Conservation (phyloP, 129 eudicot genomes). For the Solidago caesia region DNA sequence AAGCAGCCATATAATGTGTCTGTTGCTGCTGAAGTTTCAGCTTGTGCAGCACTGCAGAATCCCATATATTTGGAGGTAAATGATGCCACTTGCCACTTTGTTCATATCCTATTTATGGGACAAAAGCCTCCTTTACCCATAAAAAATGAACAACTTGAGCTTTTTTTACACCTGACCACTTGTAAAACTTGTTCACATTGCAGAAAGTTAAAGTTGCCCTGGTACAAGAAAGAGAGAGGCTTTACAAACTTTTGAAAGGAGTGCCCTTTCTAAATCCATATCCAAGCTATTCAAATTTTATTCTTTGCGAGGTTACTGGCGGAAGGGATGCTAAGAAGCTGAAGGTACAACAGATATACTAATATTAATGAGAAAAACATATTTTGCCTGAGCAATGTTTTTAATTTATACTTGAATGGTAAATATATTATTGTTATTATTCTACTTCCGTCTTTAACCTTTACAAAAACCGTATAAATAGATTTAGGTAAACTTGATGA, state of each 20-base stretch:
- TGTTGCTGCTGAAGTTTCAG: conserved; percentile 98
- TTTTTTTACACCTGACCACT: neutral
- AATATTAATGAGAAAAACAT: too few relatives aligned
- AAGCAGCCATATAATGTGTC: conserved; percentile 99
- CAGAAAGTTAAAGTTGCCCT: conserved; percentile 90
- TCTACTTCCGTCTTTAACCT: too few relatives aligned
- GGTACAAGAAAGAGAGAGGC: conserved; percentile 90
- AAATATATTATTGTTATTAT: too few relatives aligned
- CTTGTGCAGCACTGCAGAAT: conserved; percentile 91
- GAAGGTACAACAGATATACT: conserved; percentile 49
- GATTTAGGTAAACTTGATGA: too few relatives aligned
- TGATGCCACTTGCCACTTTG: neutral
- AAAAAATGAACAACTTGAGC: neutral
- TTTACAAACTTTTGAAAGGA: conserved; percentile 67
- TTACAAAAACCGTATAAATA: too few relatives aligned
- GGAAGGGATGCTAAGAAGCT: conserved; percentile 97
- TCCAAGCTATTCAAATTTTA: conserved; percentile 95
- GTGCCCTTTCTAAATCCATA: conserved; percentile 90
- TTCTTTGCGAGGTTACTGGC: conserved; percentile 83
- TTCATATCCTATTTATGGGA: too few relatives aligned
- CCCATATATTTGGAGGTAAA: conserved; percentile 86
- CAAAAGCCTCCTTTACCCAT: too few relatives aligned
- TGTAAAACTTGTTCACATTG: neutral
- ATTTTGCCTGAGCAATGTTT: too few relatives aligned
- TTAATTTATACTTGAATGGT: too few relatives aligned